Conservation (phyloP, 177 flowering plant species). For the Vitis hybrid region DNA sequence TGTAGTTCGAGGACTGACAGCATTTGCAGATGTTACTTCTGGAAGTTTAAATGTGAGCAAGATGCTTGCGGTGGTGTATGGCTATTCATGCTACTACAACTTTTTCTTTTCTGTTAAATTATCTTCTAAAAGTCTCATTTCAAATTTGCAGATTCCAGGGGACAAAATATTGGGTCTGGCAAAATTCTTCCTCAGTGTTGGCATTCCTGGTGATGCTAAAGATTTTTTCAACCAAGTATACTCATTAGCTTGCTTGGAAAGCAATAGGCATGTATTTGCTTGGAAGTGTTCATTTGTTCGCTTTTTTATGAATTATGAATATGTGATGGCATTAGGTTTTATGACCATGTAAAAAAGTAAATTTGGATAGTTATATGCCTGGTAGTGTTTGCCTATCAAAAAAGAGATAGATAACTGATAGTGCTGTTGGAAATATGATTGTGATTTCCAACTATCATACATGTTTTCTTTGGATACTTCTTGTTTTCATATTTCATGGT, state of each 20-base stretch:
- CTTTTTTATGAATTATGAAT: background rate
- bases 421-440: constrained; percentile 1
- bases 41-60: constrained; percentile 66
- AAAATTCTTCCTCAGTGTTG: constrained; percentile 84
- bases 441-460: background rate
- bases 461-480: background rate
- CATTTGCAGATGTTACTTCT: constrained; percentile 65
- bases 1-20: constrained; percentile 75
- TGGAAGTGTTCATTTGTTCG: background rate
- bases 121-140: constrained; percentile 5
- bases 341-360: background rate
- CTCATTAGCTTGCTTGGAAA: constrained; percentile 73
- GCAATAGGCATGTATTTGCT: constrained; percentile 52
- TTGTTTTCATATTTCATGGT: background rate
- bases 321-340: background rate
- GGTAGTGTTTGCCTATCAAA: background rate
- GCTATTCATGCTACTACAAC: background rate
- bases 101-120: constrained; percentile 5
- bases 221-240: constrained; percentile 85
- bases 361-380: background rate
- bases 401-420: background rate
- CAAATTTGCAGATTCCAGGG: constrained; percentile 67
- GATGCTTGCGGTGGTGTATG: background rate
- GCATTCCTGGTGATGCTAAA: constrained; percentile 75
- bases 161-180: constrained; percentile 86